Percentiles rank a stretch among this genome's conserved stretches.
Evolutionary conservation across 2,329 filamentous ascomycete genomes (phyloP).

Genomic region (Aspergillus sp.): DNA sequence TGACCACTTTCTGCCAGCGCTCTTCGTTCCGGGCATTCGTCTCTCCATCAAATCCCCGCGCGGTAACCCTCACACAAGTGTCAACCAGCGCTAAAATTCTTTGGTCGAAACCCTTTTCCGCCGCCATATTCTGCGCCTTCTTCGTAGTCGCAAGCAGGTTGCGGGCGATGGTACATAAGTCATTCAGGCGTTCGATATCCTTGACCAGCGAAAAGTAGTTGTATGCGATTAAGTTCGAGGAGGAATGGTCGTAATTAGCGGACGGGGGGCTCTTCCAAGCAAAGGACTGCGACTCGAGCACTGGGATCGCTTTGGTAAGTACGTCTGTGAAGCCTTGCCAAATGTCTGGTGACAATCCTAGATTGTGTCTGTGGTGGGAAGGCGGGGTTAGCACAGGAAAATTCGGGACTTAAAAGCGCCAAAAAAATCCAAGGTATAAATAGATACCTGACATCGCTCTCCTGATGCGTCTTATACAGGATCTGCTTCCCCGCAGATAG

Average conservation of each 20-base stretch:
- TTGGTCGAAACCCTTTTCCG: slow-evolving; percentile 56
- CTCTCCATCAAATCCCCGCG: slow-evolving; percentile 61
- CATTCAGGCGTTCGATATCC: slow-evolving; percentile 60
- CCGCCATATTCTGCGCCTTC: slow-evolving; percentile 58
- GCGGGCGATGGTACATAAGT: slow-evolving; percentile 57
- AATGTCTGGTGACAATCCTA: slow-evolving; percentile 53
- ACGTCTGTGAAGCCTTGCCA: slow-evolving; percentile 58
- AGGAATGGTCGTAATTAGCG: slow-evolving; percentile 55
- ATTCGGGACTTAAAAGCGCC: not conserved
- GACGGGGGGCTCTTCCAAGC: slow-evolving; percentile 53
- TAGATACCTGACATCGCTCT: slow-evolving; percentile 49
- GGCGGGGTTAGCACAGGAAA: slow-evolving; percentile 3
- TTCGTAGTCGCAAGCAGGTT: slow-evolving; percentile 60
- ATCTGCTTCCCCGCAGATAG: slow-evolving; percentile 58
- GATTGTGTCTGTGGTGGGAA: slow-evolving; percentile 41
- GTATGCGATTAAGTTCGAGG: slow-evolving; percentile 57
- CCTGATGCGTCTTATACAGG: slow-evolving; percentile 53
- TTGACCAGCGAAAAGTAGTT: slow-evolving; percentile 56
- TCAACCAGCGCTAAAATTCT: slow-evolving; percentile 59
- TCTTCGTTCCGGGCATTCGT: slow-evolving; percentile 58
- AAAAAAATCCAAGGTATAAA: not conserved
- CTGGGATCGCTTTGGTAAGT: slow-evolving; percentile 56
- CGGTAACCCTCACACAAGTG: slow-evolving; percentile 60
- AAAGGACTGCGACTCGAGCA: slow-evolving; percentile 59
- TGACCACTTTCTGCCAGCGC: slow-evolving; percentile 62